A percentile compares a stretch with the other conserved stretches of the same genome.
Evolutionary conservation across 176 grass and related monocot genomes (phyloP).

Genomic region (sorghum (Sorghum bicolor)): DNA sequence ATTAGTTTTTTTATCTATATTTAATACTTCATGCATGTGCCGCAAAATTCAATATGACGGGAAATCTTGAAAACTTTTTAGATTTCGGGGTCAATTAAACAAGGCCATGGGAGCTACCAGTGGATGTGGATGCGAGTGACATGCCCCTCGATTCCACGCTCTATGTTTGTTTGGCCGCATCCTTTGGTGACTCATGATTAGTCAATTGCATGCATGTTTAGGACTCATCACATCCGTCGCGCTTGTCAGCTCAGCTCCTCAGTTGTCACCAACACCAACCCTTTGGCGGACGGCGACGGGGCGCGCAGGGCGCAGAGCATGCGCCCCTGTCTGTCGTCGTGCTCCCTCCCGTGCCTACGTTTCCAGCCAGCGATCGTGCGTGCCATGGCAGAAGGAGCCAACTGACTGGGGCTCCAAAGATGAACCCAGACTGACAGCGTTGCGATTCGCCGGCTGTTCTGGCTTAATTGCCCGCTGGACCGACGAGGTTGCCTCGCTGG

Average conservation of each 20-base stretch:
- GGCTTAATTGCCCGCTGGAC: neutral
- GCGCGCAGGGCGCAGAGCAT: neutral
- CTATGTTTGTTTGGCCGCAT: neutral
- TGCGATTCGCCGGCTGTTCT: neutral
- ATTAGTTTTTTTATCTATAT: no score
- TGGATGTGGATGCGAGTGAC: conserved; percentile 6
- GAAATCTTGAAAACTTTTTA: no score
- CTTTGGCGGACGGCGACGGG: neutral
- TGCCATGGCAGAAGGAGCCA: conserved; percentile 7
- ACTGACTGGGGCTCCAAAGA: neutral
- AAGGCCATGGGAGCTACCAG: no score
- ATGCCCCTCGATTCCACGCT: neutral
- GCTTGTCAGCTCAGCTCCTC: conserved; percentile 8
- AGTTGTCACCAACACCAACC: neutral
- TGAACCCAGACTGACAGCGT: neutral
- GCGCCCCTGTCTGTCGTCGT: neutral
- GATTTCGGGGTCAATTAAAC: no score
- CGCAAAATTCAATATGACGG: no score
- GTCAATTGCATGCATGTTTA: conserved; percentile 22
- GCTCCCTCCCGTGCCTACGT: conserved; percentile 15
- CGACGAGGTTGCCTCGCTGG: neutral
- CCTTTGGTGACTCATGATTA: conserved; percentile 16
- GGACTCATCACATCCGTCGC: neutral
- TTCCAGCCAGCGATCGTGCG: conserved; percentile 7
- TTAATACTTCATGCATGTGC: no score